These are phyloP conservation scores for Davidsoniella eucalypti DNA, from an alignment of 2,329 filamentous ascomycete species.

Conservation along the genomic window DNA sequence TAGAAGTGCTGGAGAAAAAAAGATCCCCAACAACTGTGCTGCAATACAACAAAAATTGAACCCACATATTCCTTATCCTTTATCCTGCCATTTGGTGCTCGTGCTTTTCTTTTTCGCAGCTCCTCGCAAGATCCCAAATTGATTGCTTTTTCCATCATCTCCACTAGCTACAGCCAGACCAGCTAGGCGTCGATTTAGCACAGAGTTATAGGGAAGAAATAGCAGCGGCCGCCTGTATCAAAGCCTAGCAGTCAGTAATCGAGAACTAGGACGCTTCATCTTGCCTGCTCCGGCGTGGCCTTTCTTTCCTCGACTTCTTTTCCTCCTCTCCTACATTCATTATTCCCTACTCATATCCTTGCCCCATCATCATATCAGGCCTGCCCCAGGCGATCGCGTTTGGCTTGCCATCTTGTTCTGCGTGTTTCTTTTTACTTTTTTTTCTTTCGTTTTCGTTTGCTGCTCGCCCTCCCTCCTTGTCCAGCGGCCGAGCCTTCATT, in stretches of 20 bases:
- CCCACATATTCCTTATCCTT: conserved; percentile 5
- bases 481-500: not conserved
- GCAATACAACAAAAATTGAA: conserved; percentile 5
- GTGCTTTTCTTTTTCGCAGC: conserved; percentile 4
- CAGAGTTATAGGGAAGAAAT: too few relatives aligned
- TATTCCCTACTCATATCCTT: too few relatives aligned
- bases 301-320: too few relatives aligned
- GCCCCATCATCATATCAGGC: too few relatives aligned
- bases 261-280: too few relatives aligned
- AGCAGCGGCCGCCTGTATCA: too few relatives aligned
- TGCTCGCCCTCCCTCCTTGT: not conserved
- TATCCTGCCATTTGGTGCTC: not conserved
- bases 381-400: too few relatives aligned
- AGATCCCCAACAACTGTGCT: conserved; percentile 6
- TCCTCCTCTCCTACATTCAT: too few relatives aligned
- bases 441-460: not conserved
- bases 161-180: too few relatives aligned
- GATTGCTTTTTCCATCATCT: not conserved
- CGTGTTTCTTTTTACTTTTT: conserved; percentile 12
- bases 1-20: not conserved
- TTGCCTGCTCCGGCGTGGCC: too few relatives aligned
- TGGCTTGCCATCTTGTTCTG: not conserved
- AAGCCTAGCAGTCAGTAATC: too few relatives aligned
- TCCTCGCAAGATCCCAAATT: not conserved
- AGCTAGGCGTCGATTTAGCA: too few relatives aligned